Evolutionary conservation across 306 rosid species (phyloP), one percentile per base, ranked within the genome.

Genomic region (Medicago ruthenica): DNA sequence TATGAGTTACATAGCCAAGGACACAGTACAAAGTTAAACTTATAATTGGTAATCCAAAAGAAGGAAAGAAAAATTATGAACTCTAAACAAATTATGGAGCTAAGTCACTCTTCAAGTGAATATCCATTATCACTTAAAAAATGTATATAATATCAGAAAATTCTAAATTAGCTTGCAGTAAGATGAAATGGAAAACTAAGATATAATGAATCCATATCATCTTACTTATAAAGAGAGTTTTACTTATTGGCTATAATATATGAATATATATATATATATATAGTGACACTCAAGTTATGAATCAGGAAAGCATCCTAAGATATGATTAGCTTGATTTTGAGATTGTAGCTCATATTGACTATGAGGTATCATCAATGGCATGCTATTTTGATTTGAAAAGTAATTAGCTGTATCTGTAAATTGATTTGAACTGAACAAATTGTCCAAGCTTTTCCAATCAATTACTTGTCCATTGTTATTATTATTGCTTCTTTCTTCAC

Each of bases 401-500:
- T 75, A 76, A 45, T 47, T 45, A n/a, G 75, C 22, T 11, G 84
- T 1, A 59, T 75, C 83, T 3, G 74, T 40, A 7, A 85, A 11
- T n/a, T 85, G 89, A 15, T n/a, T 8, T 18, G 91, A 70, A 36
- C 81, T 75, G 16, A 91, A 84, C 65, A 91, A 84, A 62, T 50
- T 76, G 63, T 91, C 96, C 82, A 91, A 79, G 67, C 83, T 84
- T 81, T 75, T 84, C 97, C 97, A 89, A 61, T 89, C 90, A 8
- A 88, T 75, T n/a, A 71, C 81, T 45, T 60, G 80, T 80, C 37
- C 44, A 31, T 68, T 68, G 7, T 74, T 83, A 13, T 64, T 72
- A 13, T 73, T 74, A 40, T 15, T 79, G 57, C 70, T 82, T 45
- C 83, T 85, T 45, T 70, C 84, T 12, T 85, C 87, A 16, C 65